A percentile compares a stretch with the other conserved stretches of the same genome.
phyloP scores from a whole-genome alignment of 192 early-diverging fungal genomes.

The Dissophora globulifera region DNA sequence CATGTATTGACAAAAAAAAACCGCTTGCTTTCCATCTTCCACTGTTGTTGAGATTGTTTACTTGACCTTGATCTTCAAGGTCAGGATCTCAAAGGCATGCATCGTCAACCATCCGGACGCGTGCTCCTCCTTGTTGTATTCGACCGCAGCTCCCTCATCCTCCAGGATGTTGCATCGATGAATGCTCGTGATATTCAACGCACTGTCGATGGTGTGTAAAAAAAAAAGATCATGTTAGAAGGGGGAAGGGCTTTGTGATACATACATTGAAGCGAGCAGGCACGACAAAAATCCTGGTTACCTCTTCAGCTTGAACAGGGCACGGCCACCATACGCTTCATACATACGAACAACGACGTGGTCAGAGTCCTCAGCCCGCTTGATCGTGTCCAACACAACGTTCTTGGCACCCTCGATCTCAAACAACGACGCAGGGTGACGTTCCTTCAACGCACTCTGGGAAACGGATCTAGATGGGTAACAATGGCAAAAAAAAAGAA shows the following conservation, averaged over 20 bases:
- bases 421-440: conserved; percentile 48
- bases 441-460: not conserved
- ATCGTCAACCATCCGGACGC: conserved; percentile 32
- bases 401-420: conserved; percentile 65
- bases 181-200: conserved; percentile 60
- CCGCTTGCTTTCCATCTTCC: not conserved
- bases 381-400: conserved; percentile 92
- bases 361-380: conserved; percentile 84
- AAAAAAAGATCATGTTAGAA: not conserved
- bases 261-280: not conserved
- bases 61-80: conserved; percentile 47
- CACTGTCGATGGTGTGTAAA: conserved; percentile 51
- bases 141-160: conserved; percentile 61
- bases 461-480: conserved; percentile 19
- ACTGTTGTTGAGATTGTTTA: too few species aligned
- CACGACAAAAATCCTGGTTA: conserved; percentile 19
- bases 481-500: not conserved
- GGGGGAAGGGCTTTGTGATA: too few species aligned
- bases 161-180: conserved; percentile 84
- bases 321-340: conserved; percentile 92
- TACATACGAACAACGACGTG: conserved; percentile 86
- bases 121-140: conserved; percentile 43
- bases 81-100: conserved; percentile 42
- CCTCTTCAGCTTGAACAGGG: conserved; percentile 64
- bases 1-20: too few species aligned